phyloP scores from a whole-genome alignment of 306 rosid genomes.

The Rosa chinensis region DNA sequence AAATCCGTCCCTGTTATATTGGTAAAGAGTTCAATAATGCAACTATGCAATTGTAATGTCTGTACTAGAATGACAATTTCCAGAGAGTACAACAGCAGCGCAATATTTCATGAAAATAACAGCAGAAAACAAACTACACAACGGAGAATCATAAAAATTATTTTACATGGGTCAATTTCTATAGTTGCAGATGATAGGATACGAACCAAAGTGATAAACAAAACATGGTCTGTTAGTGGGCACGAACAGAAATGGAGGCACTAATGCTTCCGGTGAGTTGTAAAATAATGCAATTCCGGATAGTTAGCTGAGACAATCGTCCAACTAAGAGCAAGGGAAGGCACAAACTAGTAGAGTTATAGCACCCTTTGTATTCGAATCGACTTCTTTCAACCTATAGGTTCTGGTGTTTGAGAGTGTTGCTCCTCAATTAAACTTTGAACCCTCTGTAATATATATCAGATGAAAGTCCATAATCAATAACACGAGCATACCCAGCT shows the following conservation, averaged over 20 bases:
- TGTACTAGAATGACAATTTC: background rate
- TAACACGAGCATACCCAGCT: constrained; percentile 20
- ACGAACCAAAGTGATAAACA: constrained; percentile 12
- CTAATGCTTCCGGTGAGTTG: background rate
- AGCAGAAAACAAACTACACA: background rate
- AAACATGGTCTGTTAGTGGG: background rate
- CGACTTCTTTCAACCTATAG: constrained; percentile 49
- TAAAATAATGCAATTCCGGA: background rate
- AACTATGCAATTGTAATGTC: background rate
- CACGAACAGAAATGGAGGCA: background rate
- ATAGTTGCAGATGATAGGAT: background rate
- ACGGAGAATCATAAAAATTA: background rate
- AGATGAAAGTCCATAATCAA: constrained; percentile 24
- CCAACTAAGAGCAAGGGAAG: background rate
- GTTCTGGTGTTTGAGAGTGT: constrained; percentile 50
- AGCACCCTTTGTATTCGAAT: constrained; percentile 6
- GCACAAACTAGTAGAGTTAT: constrained; percentile 7
- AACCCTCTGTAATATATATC: constrained; percentile 61
- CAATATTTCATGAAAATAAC: background rate
- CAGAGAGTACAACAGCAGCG: background rate
- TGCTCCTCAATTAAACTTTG: constrained; percentile 66
- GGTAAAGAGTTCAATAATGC: background rate
- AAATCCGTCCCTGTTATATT: no score
- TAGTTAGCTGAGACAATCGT: background rate
- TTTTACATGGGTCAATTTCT: background rate